Evolutionary conservation across 495 filamentous ascomycete species (phyloP), one percentile per base, ranked within the genome.

Genomic region (Podospora pseudocomata): DNA sequence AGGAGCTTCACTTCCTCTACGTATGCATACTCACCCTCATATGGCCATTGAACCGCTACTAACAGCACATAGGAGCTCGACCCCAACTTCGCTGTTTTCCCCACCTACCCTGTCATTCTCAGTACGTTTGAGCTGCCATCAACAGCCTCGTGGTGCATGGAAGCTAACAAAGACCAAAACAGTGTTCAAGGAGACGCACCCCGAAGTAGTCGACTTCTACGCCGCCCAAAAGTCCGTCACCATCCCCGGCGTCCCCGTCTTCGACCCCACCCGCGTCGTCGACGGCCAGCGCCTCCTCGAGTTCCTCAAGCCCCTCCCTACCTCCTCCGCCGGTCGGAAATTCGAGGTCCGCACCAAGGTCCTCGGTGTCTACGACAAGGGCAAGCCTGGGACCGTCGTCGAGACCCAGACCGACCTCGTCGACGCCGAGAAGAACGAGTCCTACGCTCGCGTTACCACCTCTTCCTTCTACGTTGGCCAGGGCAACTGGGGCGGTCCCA

Each of bases 1-100:
- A 96, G 66, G 93, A 96, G 82, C 85, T 96, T 71, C 92, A 96
- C 72, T 96, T 96, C 76, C 88, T 96, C 78, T 96, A 92, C 68
- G 92, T 93, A 82, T 49, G 86, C 72, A 30, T 56, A 18, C 27
- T 18, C 16, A 54, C 11, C 9, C 15, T 28, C 3, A 11, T 34
- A 6, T 2, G 9, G 23, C 30, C 57, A 67, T 75, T 70, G 76
- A 68, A 49, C 1, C 39, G 15, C 64, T 19, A 68, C 66, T 39
- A 23, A 19, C 56, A 58, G 11, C 18, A 54, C 20, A 4, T 53
- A 94, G 90, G 92, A 94, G 79, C 85, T 94, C 32, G 89, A 96
- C 75, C 91, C 92, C 57, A 83, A 88, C 69, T 96, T 96, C 78
- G 72, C 88, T 53, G 89, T 91, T 75, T 97, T 96, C 79, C 93